These are phyloP conservation scores for Lachnellula hyalina DNA, from an alignment of 2,329 filamentous ascomycete species.

Conservation along the genomic window DNA sequence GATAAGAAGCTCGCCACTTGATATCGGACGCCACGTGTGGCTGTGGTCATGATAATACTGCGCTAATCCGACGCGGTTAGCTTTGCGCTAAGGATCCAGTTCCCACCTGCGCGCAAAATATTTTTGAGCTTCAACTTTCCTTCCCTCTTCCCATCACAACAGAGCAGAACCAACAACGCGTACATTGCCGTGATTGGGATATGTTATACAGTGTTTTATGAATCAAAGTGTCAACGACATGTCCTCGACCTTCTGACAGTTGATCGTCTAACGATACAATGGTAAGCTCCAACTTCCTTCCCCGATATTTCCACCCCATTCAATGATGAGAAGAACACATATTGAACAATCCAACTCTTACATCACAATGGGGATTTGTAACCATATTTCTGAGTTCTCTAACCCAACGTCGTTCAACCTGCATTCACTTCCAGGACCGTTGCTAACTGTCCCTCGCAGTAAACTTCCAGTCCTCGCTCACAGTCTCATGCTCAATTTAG, in stretches of 20 bases:
- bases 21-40: constrained; percentile 1
- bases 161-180: not conserved
- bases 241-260: no score
- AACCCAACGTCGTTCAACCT: not conserved
- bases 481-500: not conserved
- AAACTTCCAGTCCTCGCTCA: not conserved
- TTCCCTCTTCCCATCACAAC: constrained; percentile 57
- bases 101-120: not conserved
- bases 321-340: constrained; percentile 36
- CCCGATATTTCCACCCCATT: constrained; percentile 14
- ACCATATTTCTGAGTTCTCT: constrained; percentile 33
- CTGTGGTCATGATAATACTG: not conserved
- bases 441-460: constrained; percentile 1
- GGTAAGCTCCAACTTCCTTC: constrained; percentile 13
- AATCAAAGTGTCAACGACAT: no score
- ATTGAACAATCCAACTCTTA: constrained; percentile 42
- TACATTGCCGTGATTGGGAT: not conserved
- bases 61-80: not conserved
- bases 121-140: not conserved
- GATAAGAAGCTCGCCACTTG: constrained; percentile 2
- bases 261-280: not conserved
- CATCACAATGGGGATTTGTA: constrained; percentile 32
- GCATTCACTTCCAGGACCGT: not conserved
- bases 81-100: not conserved
- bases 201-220: no score